phyloP scores from a whole-genome alignment of 2,329 filamentous ascomycete genomes.

The Talaromyces verruculosus region DNA sequence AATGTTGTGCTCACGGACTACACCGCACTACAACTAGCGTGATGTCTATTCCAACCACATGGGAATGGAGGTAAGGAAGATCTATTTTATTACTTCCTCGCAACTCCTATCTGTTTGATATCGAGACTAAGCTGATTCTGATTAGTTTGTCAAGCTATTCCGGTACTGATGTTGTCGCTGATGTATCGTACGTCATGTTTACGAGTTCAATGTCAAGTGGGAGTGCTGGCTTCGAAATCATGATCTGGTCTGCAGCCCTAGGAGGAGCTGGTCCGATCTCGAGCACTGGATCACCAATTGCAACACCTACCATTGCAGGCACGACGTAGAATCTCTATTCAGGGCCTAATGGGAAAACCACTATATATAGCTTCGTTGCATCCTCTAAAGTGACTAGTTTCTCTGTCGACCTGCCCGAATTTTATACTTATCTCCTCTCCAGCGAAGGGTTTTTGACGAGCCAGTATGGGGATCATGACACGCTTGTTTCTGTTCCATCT shows the following conservation, averaged over 20 bases:
- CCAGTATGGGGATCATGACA: neutral
- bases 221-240: neutral
- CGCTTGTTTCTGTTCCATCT: too few relatives aligned
- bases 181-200: too few relatives aligned
- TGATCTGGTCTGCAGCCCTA: neutral
- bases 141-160: too few relatives aligned
- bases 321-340: neutral
- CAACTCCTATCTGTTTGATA: too few relatives aligned
- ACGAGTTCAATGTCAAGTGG: neutral
- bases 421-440: neutral
- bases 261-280: neutral
- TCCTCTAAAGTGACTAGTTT: neutral
- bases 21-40: too few relatives aligned
- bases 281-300: neutral
- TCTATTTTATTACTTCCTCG: too few relatives aligned
- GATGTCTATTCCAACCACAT: too few relatives aligned
- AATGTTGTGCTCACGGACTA: too few relatives aligned
- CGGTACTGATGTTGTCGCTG: too few relatives aligned
- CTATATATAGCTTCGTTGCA: neutral
- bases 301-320: neutral
- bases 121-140: too few relatives aligned
- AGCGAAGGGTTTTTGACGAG: neutral
- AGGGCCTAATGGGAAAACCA: neutral
- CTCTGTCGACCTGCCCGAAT: neutral
- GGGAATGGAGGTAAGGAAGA: too few relatives aligned